Percentiles rank a stretch among this genome's conserved stretches.
Evolutionary conservation across 352 stramenopile genomes (phyloP).

Genomic region (Phytophthora cactorum): DNA sequence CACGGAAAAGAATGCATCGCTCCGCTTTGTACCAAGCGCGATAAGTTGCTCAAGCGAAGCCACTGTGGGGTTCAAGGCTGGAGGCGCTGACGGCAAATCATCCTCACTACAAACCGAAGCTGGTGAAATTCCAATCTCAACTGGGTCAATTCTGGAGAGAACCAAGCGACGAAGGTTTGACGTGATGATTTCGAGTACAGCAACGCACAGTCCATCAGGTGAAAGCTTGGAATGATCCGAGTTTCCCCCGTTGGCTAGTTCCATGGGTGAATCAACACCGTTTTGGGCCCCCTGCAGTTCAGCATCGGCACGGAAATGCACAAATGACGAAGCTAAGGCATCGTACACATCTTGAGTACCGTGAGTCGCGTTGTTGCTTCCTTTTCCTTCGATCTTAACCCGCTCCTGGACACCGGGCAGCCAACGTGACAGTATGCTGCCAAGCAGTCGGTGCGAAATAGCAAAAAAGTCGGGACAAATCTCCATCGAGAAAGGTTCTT

Average conservation of each 20-base stretch:
- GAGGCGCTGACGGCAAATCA: conserved; percentile 60
- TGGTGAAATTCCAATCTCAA: conserved; percentile 72
- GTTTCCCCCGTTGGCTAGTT: conserved; percentile 10
- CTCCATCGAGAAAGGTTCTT: conserved; percentile 87
- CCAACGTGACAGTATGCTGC: conserved; percentile 66
- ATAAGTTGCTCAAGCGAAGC: conserved; percentile 78
- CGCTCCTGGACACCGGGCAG: conserved; percentile 29
- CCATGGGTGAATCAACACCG: conserved; percentile 1
- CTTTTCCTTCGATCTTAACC: conserved; percentile 34
- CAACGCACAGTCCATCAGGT: conserved; percentile 72
- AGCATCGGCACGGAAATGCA: conserved; percentile 16
- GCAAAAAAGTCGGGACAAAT: conserved; percentile 79
- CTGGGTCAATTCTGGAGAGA: conserved; percentile 75
- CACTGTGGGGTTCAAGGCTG: conserved; percentile 71
- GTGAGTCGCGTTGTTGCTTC: conserved; percentile 10
- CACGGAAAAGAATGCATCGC: conserved; percentile 78
- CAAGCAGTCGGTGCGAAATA: conserved; percentile 70
- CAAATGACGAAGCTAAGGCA: conserved; percentile 31
- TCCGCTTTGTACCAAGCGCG: conserved; percentile 80
- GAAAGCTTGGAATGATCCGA: conserved; percentile 34
- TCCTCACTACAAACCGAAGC: conserved; percentile 42
- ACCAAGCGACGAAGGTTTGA: conserved; percentile 86
- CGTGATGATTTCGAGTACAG: conserved; percentile 76
- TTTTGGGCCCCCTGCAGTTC: background rate
- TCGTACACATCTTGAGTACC: conserved; percentile 31